Evolutionary conservation across 192 early-diverging fungal species (phyloP), one percentile per base, ranked within the genome.

Genomic region (Podila clonocystis): DNA sequence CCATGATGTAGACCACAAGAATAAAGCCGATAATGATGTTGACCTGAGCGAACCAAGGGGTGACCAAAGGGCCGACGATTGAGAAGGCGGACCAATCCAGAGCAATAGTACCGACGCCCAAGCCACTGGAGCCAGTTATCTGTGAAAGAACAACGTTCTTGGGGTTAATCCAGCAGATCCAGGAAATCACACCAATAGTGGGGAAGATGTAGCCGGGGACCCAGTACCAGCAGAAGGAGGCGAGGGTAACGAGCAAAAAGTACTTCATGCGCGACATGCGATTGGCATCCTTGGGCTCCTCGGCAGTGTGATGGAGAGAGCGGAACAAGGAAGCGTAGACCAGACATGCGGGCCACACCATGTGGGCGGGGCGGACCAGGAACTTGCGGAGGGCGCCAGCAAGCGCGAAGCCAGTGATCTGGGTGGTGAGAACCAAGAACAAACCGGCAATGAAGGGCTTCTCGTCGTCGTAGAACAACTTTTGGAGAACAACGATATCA

Each of bases 311-410:
- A 73, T 96, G 93, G 50, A 95, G 89, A 3, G 92, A 89, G 15
- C 88, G 87, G 78, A 94, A 93, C 34, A 95, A 78, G 8, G 93
- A 90, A 34, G 94, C 89, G 50, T 85, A 88, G n/a, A 92, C 84
- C 30, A 96, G 85, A 24, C 78, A 89, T 0, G 84, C 63, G 7
- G 96, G 96, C 94, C 94, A 97, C 29, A 94, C 83, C 94, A 96
- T 95, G 9, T 89, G 85, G 1, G 91, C 80, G 17, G 95, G 95
- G 57, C 91, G 87, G 13, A 97, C 94, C 13, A 97, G 82, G 77
- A 89, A 94, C 34, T 87, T 86, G 34, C 96, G 91, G 26, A 87
- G 76, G 3, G 93, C 73, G 52, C 94, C 95, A n/a, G 95, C 91
- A 73, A 95, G 62, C 58, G 82, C 82, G 52, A 75, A 83, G 13